phyloP scores from a whole-genome alignment of 108 stramenopile species.

The Skeletonema menzelii region DNA sequence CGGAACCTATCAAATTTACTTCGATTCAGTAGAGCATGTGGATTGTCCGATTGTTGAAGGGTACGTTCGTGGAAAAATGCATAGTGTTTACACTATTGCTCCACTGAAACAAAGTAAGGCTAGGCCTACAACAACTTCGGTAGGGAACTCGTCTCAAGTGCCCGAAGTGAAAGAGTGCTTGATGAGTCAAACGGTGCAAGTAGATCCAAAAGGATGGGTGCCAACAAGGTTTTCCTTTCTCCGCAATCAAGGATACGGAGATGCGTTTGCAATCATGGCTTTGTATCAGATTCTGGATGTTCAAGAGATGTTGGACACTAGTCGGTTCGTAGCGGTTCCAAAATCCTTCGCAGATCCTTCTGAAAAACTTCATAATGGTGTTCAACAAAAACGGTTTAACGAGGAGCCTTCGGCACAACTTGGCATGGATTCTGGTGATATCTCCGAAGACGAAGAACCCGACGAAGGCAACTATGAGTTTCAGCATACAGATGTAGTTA shows the following conservation, averaged over 20 bases:
- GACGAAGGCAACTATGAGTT: neutral
- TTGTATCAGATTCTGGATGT: constrained; percentile 87
- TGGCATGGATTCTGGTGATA: neutral
- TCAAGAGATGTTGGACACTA: constrained; percentile 71
- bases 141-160: neutral
- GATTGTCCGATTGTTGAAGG: constrained; percentile 68
- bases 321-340: constrained; percentile 67
- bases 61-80: constrained; percentile 87
- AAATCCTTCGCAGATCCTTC: constrained; percentile 27
- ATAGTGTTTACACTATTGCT: constrained; percentile 83
- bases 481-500: neutral
- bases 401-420: neutral
- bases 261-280: constrained; percentile 79
- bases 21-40: constrained; percentile 74
- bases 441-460: neutral
- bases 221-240: constrained; percentile 52
- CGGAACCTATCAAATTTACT: constrained; percentile 85
- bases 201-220: constrained; percentile 92
- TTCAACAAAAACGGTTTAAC: neutral
- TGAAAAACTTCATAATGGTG: neutral
- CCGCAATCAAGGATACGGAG: constrained; percentile 66
- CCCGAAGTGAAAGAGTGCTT: constrained; percentile 69
- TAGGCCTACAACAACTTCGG: constrained; percentile 16
- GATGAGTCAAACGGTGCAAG: constrained; percentile 83
- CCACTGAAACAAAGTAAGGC: constrained; percentile 52